Evolutionary conservation across 2,329 filamentous ascomycete genomes (phyloP).

Genomic region (Neopestalotiopsis rosae): DNA sequence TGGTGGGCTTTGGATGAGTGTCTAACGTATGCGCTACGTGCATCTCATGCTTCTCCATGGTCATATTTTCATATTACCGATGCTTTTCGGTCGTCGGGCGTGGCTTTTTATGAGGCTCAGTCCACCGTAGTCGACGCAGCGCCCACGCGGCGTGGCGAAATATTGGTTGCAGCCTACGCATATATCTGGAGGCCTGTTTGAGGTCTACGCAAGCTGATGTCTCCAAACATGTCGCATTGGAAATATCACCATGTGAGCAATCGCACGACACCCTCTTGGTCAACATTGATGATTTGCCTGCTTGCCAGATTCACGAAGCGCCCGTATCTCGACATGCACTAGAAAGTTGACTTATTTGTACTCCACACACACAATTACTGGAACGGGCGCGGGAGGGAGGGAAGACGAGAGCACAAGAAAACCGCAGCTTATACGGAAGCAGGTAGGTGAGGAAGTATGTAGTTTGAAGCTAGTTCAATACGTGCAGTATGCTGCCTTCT

Average conservation of each 20-base stretch:
- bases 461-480: constrained; percentile 1
- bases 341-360: not conserved
- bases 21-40: not conserved
- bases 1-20: not conserved
- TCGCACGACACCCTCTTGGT: constrained; percentile 1
- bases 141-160: constrained; percentile 13
- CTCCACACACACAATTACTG: not conserved
- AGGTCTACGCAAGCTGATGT: constrained; percentile 8
- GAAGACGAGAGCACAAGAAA: not conserved
- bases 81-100: constrained; percentile 4
- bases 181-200: constrained; percentile 5
- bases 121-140: not conserved
- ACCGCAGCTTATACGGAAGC: not conserved
- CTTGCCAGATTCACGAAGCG: constrained; percentile 5
- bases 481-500: not conserved
- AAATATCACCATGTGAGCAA: constrained; percentile 5
- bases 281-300: not conserved
- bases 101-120: constrained; percentile 18
- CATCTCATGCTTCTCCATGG: not conserved
- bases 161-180: constrained; percentile 10
- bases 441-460: not conserved
- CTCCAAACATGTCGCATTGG: constrained; percentile 11
- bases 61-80: not conserved
- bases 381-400: not conserved
- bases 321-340: constrained; percentile 2